A percentile compares a stretch with the other conserved stretches of the same genome.
phyloP scores from a whole-genome alignment of 2,329 filamentous ascomycete species.

The Fusarium sp. region DNA sequence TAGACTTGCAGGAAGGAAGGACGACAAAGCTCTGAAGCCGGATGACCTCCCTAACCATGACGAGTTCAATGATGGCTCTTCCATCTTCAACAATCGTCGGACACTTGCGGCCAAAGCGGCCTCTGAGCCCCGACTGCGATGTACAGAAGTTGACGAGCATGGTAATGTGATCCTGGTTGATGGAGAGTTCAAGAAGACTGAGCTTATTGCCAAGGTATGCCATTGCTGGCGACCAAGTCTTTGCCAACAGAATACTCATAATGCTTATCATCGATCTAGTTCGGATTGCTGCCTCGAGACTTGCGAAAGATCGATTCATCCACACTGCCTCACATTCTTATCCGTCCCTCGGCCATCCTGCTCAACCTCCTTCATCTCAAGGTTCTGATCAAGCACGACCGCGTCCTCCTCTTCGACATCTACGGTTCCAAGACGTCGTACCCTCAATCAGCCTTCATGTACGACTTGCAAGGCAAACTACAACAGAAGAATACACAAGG shows the following conservation, averaged over 20 bases:
- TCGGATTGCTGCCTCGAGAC: slow-evolving; percentile 91
- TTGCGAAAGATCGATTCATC: slow-evolving; percentile 98
- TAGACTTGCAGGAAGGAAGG: slow-evolving; percentile 52
- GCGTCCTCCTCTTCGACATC: slow-evolving; percentile 93
- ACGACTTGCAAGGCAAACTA: slow-evolving; percentile 92
- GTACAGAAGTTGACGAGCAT: slow-evolving; percentile 93
- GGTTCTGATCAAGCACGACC: slow-evolving; percentile 93
- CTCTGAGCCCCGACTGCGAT: slow-evolving; percentile 85
- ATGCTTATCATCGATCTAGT: slow-evolving; percentile 63
- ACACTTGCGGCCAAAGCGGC: slow-evolving; percentile 78
- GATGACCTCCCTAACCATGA: slow-evolving; percentile 67
- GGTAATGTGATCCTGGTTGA: slow-evolving; percentile 93
- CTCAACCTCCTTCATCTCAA: slow-evolving; percentile 97
- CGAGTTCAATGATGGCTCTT: slow-evolving; percentile 64
- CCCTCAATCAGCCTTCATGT: slow-evolving; percentile 96
- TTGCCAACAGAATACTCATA: slow-evolving; percentile 6
- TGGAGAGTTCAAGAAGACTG: slow-evolving; percentile 96
- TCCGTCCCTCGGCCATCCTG: slow-evolving; percentile 90
- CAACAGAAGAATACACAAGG: slow-evolving; percentile 73
- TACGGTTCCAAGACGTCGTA: slow-evolving; percentile 96
- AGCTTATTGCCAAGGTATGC: slow-evolving; percentile 88
- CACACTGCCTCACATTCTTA: slow-evolving; percentile 91
- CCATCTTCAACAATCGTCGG: slow-evolving; percentile 74
- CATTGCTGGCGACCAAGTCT: neutral
- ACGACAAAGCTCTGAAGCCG: slow-evolving; percentile 57